Evolutionary conservation across 495 filamentous ascomycete genomes (phyloP), one percentile per base, ranked within the genome.

Genomic region (Aspergillus diversus): DNA sequence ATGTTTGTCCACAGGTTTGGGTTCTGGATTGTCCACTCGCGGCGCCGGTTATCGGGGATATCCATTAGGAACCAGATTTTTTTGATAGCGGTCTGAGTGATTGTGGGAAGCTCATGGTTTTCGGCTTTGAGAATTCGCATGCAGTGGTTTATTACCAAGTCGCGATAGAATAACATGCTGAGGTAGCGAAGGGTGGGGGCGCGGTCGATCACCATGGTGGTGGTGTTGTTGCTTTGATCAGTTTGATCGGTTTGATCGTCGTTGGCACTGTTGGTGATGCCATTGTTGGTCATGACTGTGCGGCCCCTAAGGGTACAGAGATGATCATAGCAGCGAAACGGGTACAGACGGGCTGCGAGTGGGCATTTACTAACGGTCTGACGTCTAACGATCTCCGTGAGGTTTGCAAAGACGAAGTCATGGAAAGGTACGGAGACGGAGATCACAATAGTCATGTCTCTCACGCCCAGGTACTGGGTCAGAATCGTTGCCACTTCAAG

Each of bases 51-150:
- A 17, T 83, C 84, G 2, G 79, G 66, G 5, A 84, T 67, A 63
- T 91, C 89, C 78, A 91, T 85, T 31, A 87, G 61, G 33, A 89
- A 81, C 89, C 89, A 91, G 27, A 89, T 67, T 71, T 89, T 88
- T 64, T 81, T 80, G 43, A 91, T 68, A 16, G 78, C 73, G 4
- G 71, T 27, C 17, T 72, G 59, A 21, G 79, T 78, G 31, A 72
- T 64, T 1, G 42, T 15, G 9, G 86, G 87, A 11, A 88, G 64
- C n/a, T 78, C 70, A 37, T 83, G 81, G 7, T 87, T 84, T 17
- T 77, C 66, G 4, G 77, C 61, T 2, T 77, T 79, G 32, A 92
- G 73, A 9, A 70, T 64, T 13, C 76, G 73, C 17, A 89, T 64
- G 64, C 92, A 89, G 57, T 86, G 82, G 27, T 81, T 69, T 34